Conservation (phyloP, 2,329 filamentous ascomycete genomes). For the Stromatinia cepivora region DNA sequence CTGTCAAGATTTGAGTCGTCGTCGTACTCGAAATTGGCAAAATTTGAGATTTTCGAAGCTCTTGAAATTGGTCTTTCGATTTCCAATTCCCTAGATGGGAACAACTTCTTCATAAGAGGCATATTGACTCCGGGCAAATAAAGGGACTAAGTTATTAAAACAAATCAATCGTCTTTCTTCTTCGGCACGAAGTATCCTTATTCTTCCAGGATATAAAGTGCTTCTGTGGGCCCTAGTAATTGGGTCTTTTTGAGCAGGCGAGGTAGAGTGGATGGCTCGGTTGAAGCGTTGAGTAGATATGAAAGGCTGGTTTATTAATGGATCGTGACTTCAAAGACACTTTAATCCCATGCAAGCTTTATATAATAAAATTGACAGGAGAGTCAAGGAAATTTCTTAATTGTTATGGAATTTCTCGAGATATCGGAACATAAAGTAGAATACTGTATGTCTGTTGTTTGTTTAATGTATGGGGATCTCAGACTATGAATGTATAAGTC, state of each 20-base stretch:
- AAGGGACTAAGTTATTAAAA: conserved; percentile 18
- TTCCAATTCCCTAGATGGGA: conserved; percentile 30
- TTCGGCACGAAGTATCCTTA: conserved; percentile 20
- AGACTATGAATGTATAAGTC: conserved; percentile 5
- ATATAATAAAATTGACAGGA: conserved; percentile 25
- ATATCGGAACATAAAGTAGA: background rate
- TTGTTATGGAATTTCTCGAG: background rate
- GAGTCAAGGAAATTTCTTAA: conserved; percentile 20
- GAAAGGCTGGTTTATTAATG: conserved; percentile 13
- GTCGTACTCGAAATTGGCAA: conserved; percentile 34
- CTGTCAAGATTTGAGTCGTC: conserved; percentile 33
- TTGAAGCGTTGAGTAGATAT: conserved; percentile 11
- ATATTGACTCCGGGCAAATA: conserved; percentile 25
- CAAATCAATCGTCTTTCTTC: conserved; percentile 9
- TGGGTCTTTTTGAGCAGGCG: conserved; percentile 6
- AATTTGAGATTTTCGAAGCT: conserved; percentile 25
- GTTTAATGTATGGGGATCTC: background rate
- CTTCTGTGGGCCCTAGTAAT: conserved; percentile 13
- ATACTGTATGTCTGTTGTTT: background rate
- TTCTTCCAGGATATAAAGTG: conserved; percentile 23
- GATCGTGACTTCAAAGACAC: conserved; percentile 9
- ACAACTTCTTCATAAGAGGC: conserved; percentile 35
- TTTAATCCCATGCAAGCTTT: conserved; percentile 20
- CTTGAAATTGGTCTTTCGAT: conserved; percentile 15
- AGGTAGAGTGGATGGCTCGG: conserved; percentile 4